Percentiles rank a stretch among this genome's conserved stretches.
Evolutionary conservation across 1,284 basidiomycete species (phyloP).

Genomic region (Sporisorium iseilematis-ciliati): DNA sequence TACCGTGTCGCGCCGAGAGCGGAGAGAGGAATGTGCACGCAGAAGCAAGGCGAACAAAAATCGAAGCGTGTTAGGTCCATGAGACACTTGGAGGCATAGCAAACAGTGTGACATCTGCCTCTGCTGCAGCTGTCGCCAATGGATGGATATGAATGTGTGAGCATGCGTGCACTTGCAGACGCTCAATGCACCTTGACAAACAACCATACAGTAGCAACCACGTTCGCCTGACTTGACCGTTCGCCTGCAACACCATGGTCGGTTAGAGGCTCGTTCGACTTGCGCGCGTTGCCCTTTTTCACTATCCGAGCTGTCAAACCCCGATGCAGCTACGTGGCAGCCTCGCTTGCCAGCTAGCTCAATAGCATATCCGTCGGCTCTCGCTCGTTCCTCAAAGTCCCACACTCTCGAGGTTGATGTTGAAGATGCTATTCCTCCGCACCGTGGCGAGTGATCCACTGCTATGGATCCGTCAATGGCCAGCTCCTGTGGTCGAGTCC

Average conservation of each 20-base stretch:
- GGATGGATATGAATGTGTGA: not conserved
- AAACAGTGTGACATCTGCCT: no score
- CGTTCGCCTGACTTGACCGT: not conserved
- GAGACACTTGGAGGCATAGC: not conserved
- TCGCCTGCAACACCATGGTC: not conserved
- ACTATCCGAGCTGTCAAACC: slow-evolving; percentile 5
- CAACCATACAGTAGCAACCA: not conserved
- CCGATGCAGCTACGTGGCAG: slow-evolving; percentile 1
- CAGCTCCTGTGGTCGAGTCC: slow-evolving; percentile 46
- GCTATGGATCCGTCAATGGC: slow-evolving; percentile 10
- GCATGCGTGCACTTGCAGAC: no score
- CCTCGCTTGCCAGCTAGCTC: not conserved
- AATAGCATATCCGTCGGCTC: not conserved
- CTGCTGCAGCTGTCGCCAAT: no score
- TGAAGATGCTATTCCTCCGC: not conserved
- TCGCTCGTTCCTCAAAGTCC: no score
- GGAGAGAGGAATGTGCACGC: not conserved
- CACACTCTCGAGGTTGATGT: no score
- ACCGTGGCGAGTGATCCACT: not conserved
- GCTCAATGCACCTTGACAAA: no score
- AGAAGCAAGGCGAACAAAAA: not conserved
- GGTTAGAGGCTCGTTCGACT: not conserved
- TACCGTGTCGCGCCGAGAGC: not conserved
- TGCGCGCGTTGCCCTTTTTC: not conserved
- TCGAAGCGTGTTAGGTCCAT: not conserved